phyloP scores from a whole-genome alignment of 805 yeast genomes.

The Jamesozyma rosinii region DNA sequence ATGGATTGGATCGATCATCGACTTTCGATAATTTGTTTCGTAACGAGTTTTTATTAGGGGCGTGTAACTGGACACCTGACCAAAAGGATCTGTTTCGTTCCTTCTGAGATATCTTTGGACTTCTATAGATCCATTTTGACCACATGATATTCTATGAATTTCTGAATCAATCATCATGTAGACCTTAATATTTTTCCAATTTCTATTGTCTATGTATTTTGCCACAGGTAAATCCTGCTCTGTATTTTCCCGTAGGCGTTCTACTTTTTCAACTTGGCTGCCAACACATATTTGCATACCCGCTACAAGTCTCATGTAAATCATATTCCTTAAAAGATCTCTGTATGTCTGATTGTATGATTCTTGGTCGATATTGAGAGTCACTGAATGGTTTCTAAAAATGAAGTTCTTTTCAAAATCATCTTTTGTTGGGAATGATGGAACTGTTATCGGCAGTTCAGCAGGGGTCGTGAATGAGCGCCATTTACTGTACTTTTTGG shows the following conservation, averaged over 20 bases:
- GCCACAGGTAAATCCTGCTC: conserved; percentile 46
- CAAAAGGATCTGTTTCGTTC: conserved; percentile 27
- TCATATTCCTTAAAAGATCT: conserved; percentile 76
- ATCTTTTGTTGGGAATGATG: conserved; percentile 59
- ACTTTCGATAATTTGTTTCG: conserved; percentile 52
- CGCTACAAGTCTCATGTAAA: conserved; percentile 65
- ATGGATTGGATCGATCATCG: conserved; percentile 48
- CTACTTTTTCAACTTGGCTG: conserved; percentile 53
- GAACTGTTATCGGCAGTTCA: conserved; percentile 73
- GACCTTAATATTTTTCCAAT: conserved; percentile 50
- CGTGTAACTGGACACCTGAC: conserved; percentile 33
- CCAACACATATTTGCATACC: conserved; percentile 91
- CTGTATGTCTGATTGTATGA: conserved; percentile 39
- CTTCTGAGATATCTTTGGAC: conserved; percentile 62
- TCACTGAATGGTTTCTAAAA: conserved; percentile 74
- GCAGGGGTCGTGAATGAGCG: conserved; percentile 89
- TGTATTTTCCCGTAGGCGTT: conserved; percentile 33
- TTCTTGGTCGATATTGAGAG: conserved; percentile 51
- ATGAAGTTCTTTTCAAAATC: conserved; percentile 68
- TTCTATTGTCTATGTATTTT: conserved; percentile 40
- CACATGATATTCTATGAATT: conserved; percentile 74
- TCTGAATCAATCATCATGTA: conserved; percentile 75
- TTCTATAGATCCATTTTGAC: conserved; percentile 58
- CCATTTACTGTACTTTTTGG: conserved; percentile 75
- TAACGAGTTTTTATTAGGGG: conserved; percentile 70